Conservation (phyloP, 208 protist genomes). For the Acanthamoeba polyphaga region DNA sequence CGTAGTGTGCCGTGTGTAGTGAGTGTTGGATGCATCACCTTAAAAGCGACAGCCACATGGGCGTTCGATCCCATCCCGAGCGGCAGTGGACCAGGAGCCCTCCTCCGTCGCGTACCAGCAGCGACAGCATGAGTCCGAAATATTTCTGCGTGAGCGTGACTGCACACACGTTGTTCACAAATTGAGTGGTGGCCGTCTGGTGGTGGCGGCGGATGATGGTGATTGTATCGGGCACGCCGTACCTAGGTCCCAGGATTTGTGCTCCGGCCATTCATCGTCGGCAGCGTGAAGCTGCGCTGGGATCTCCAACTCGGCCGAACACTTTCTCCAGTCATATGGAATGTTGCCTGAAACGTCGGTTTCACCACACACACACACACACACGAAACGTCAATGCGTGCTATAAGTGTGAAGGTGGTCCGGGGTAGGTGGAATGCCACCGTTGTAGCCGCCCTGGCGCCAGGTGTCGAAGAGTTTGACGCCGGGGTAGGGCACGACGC, state of each 20-base stretch:
- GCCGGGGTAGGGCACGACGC: conserved; percentile 26
- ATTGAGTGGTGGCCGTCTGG: too few species aligned
- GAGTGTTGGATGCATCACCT: neutral
- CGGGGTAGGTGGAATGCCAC: neutral
- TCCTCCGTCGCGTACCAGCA: conserved; percentile 55
- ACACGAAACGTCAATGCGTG: neutral
- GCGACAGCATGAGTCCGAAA: conserved; percentile 75
- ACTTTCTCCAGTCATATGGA: neutral
- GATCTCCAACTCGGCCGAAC: neutral
- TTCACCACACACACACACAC: neutral
- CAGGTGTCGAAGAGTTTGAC: conserved; percentile 42
- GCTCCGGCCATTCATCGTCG: neutral
- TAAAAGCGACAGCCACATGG: conserved; percentile 83
- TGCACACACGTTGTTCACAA: neutral
- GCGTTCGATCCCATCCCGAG: conserved; percentile 87
- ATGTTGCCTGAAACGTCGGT: neutral
- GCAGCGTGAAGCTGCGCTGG: neutral
- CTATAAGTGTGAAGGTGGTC: too few species aligned
- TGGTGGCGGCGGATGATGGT: too few species aligned
- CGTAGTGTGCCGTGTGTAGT: neutral
- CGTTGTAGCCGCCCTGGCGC: neutral
- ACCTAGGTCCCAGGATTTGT: conserved; percentile 14
- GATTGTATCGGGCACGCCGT: neutral
- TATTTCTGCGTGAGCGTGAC: conserved; percentile 76
- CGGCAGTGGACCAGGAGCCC: conserved; percentile 85